Base-by-base conservation (phyloP, 148 eudicot genomes). In the Fagopyrum esculentum region DNA sequence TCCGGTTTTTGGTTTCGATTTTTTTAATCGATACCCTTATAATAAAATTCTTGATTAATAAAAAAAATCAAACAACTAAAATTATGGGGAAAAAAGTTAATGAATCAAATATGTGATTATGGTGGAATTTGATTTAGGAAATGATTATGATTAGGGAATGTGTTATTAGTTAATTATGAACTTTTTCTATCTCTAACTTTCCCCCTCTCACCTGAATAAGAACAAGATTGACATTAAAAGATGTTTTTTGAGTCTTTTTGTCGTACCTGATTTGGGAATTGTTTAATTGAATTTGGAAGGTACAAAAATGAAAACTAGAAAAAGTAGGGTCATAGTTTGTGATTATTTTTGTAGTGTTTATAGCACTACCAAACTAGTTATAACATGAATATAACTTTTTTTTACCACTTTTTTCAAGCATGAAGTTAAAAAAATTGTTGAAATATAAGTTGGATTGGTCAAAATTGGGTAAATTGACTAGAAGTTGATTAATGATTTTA, bases 81-180 rank as follows among this genome's bases (percentile, higher is more conserved):
- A 35, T 35, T 35, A 35, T 35, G 40, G 40, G 40, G 40, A 35
- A 35, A 35, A 35, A 35, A 35, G 40, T 35, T 35, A 35, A 35
- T 35, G 6, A 43, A 69, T 40, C 72, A 69, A 13, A 69, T 26
- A 13, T 5, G 72, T n/a, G 46, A 69, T 13, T 69, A 15, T 13
- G 12, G 16, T 19, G 13, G 47, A n/a, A 2, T 19, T 71, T 8
- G n/a, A 45, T 71, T 71, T 9, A 40, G 55, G 74, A 6, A 71
- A 71, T 71, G 30, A 71, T 71, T 45, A 26, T 45, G 73, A 45
- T 70, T 71, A 71, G 54, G 40, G 74, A 71, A 46, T 71, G 51
- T n/a, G 74, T 17, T 71, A 35, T 17, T 16, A 22, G 52, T 16
- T 46, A 71, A 49, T 71, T 17, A 46, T 52, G 40, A 46, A 71